These are phyloP conservation scores for Saccharomycopsis selenospora DNA, from an alignment of 805 yeast species.

Conservation along the genomic window DNA sequence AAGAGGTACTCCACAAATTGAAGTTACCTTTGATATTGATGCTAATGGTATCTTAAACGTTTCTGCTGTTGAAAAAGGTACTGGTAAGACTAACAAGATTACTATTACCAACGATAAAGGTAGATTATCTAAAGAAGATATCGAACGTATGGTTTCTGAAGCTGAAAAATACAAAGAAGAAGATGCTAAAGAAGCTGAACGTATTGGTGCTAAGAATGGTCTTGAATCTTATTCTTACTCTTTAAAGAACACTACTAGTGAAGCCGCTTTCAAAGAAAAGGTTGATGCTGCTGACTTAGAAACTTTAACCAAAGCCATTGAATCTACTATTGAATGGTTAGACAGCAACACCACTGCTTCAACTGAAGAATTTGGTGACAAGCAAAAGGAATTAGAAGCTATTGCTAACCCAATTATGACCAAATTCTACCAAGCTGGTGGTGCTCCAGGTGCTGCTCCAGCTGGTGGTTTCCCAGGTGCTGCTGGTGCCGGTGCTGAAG, in stretches of 20 bases:
- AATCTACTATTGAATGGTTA: constrained; percentile 84
- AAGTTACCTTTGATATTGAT: constrained; percentile 94
- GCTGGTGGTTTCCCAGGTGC: constrained; percentile 51
- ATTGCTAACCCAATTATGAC: constrained; percentile 95
- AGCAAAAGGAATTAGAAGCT: constrained; percentile 92
- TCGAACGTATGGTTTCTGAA: constrained; percentile 95
- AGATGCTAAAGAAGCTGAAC: constrained; percentile 89
- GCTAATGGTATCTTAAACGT: constrained; percentile 97
- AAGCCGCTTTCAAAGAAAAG: constrained; percentile 74
- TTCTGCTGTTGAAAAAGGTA: constrained; percentile 95
- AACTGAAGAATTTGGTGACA: constrained; percentile 84
- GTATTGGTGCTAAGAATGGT: constrained; percentile 91
- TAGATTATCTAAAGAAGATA: constrained; percentile 94
- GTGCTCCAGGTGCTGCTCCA: constrained; percentile 68
- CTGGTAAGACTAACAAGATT: constrained; percentile 95
- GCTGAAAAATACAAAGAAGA: constrained; percentile 97
- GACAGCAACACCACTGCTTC: constrained; percentile 90
- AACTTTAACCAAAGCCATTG: constrained; percentile 69
- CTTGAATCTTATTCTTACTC: constrained; percentile 94
- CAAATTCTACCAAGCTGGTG: constrained; percentile 94
- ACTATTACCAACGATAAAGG: constrained; percentile 99
- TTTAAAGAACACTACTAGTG: constrained; percentile 73
- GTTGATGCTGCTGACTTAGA: constrained; percentile 63
- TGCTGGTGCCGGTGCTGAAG: constrained; percentile 43
- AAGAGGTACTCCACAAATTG: constrained; percentile 97